phyloP scores from a whole-genome alignment of 169 alveolate species.

The Haemoproteus tartakovskyi region DNA sequence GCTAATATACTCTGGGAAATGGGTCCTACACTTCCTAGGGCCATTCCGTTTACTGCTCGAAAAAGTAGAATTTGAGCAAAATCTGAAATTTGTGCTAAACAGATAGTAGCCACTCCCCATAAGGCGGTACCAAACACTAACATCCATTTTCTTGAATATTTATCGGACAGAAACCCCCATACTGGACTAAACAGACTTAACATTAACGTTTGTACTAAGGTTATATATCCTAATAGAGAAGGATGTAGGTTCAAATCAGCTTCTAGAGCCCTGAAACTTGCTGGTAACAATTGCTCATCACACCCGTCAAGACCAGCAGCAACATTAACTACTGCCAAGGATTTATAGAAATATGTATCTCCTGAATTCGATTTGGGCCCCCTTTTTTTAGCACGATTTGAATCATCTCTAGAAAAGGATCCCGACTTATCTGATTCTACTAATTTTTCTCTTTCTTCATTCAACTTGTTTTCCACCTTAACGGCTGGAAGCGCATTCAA shows the following conservation, averaged over 20 bases:
- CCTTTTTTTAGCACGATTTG: background rate
- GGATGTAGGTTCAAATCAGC: slow-evolving; percentile 84
- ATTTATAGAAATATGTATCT: slow-evolving; percentile 44
- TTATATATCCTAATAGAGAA: slow-evolving; percentile 77
- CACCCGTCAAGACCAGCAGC: slow-evolving; percentile 88
- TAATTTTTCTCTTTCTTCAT: slow-evolving; percentile 46
- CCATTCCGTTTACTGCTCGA: slow-evolving; percentile 82
- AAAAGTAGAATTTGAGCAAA: slow-evolving; percentile 76
- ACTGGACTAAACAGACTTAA: slow-evolving; percentile 84
- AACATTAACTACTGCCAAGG: slow-evolving; percentile 78
- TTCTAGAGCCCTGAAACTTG: slow-evolving; percentile 88
- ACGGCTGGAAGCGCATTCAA: too few species aligned
- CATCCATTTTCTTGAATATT: slow-evolving; percentile 81
- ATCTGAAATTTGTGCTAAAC: slow-evolving; percentile 77
- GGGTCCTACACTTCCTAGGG: slow-evolving; percentile 85
- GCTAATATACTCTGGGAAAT: slow-evolving; percentile 83
- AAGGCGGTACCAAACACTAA: slow-evolving; percentile 82
- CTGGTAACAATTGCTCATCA: slow-evolving; percentile 87
- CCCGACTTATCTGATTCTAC: slow-evolving; percentile 24
- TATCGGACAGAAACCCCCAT: slow-evolving; percentile 89
- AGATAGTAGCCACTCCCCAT: slow-evolving; percentile 85
- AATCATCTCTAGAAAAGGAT: background rate
- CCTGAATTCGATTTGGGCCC: slow-evolving; percentile 7
- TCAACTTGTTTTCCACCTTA: slow-evolving; percentile 3
- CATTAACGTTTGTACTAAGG: slow-evolving; percentile 83